Base-by-base conservation (phyloP, 169 alveolate genomes). In the Eimeria falciformis region DNA sequence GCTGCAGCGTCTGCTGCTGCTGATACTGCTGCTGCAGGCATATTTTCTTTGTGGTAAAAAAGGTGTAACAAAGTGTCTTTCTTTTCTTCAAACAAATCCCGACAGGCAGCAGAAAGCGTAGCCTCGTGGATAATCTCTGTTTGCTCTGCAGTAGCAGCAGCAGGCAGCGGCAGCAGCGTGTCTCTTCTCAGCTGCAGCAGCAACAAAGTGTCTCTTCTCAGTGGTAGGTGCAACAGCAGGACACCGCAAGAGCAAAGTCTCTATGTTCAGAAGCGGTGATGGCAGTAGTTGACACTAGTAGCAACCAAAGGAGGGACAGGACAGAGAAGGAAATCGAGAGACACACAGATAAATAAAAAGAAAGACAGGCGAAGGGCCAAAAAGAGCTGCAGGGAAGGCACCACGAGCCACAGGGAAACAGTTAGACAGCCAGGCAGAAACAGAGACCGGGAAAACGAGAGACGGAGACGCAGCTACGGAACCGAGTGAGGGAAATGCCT, bases 91-190 rank as follows among this genome's bases (percentile, higher is more conserved):
- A 58, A 58, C 7, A 18, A 14, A 18, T 58, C 71, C 29, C 23
- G 33, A 58, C 71, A 58, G 23, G 71, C 71, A 14, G 71, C 23
- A 11, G 29, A 5, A 5, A 58, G 21, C 7, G 71, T 58, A 5
- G 71, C 71, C 23, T 58, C 71, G 71, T 58, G 71, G 29, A 58
- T 6, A 5, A 5, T 18, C 27, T 58, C 71, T n/a, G 71, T 58
- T 18, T 58, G 71, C 27, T 58, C 71, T 58, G 27, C 71, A 58
- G 23, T 18, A 58, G 27, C 71, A 58, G 33, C 79, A 68, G 79
- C 53, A 68, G 50, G n/a, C 79, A 29, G 21, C 50, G 29, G 79
- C 79, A 62, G 29, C 37, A 62, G 73, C 73, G 23, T n/a, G n/a
- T n/a, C n/a, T n/a, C n/a, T 12, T 14, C 7, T 12, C n/a, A 23